Conservation (phyloP, 2,329 filamentous ascomycete genomes). For the Torrubiella hemipterigena region DNA sequence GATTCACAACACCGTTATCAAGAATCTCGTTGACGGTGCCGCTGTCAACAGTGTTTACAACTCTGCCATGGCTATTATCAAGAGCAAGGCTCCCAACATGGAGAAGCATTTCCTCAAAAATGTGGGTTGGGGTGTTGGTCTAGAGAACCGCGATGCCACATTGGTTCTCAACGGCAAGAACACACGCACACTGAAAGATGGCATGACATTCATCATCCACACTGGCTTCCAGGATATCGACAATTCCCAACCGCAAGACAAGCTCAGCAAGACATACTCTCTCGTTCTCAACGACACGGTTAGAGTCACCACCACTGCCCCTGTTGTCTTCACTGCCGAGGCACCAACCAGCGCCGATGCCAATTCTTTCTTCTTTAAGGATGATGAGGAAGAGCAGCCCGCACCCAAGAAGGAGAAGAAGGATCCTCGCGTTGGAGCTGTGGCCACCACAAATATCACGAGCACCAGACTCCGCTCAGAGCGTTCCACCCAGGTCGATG, state of each 20-base stretch:
- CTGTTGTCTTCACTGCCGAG: slow-evolving; percentile 86
- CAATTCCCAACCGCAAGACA: slow-evolving; percentile 78
- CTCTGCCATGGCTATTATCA: slow-evolving; percentile 72
- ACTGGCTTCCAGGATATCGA: slow-evolving; percentile 84
- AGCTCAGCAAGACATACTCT: slow-evolving; percentile 80
- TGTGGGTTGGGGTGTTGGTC: slow-evolving; percentile 82
- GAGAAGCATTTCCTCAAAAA: slow-evolving; percentile 93
- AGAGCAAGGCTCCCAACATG: slow-evolving; percentile 84
- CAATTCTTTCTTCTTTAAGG: slow-evolving; percentile 97
- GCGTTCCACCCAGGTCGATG: slow-evolving; percentile 74
- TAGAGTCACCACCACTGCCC: slow-evolving; percentile 67
- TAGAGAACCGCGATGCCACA: slow-evolving; percentile 78
- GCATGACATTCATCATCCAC: slow-evolving; percentile 89
- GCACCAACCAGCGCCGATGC: slow-evolving; percentile 85
- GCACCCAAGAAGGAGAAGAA: slow-evolving; percentile 86
- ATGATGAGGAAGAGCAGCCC: slow-evolving; percentile 78
- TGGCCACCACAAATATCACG: slow-evolving; percentile 90
- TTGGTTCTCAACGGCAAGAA: slow-evolving; percentile 84
- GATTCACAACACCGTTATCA: slow-evolving; percentile 81
- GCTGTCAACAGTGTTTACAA: slow-evolving; percentile 81
- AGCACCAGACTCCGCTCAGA: slow-evolving; percentile 87
- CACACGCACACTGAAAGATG: slow-evolving; percentile 70
- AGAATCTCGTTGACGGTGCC: slow-evolving; percentile 79
- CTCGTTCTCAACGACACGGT: slow-evolving; percentile 88
- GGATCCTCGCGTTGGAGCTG: slow-evolving; percentile 69